Percentiles rank a stretch among this genome's conserved stretches.
Evolutionary conservation across 1,139 yeast species (phyloP).

Genomic region (Pichia sp.): DNA sequence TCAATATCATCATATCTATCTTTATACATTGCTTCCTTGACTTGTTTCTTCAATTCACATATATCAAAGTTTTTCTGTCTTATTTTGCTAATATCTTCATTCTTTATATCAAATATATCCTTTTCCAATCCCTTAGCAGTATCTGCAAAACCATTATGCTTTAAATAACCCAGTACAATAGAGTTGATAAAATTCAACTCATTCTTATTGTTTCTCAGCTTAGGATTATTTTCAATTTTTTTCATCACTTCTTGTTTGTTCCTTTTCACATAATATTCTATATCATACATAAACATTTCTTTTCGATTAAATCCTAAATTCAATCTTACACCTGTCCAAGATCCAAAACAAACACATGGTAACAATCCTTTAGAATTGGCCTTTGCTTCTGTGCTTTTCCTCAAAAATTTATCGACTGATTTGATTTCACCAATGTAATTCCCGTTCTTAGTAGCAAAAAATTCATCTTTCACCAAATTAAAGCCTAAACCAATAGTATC

Average conservation of each 20-base stretch:
- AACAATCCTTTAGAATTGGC: constrained; percentile 19
- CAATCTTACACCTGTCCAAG: constrained; percentile 46
- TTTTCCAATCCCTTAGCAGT: constrained; percentile 55
- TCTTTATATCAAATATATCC: constrained; percentile 32
- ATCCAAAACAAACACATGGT: constrained; percentile 46
- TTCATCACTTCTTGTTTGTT: constrained; percentile 26
- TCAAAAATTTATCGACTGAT: constrained; percentile 7
- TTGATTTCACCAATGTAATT: constrained; percentile 45
- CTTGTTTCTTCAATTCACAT: constrained; percentile 8
- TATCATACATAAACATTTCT: constrained; percentile 59
- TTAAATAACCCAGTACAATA: constrained; percentile 61
- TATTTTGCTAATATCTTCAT: neutral
- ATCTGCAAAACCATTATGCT: constrained; percentile 65
- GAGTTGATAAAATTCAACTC: constrained; percentile 41
- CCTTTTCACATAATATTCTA: constrained; percentile 52
- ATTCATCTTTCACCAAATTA: constrained; percentile 53
- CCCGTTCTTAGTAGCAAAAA: constrained; percentile 83
- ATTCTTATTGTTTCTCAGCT: constrained; percentile 25
- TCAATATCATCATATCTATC: constrained; percentile 18
- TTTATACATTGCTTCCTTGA: constrained; percentile 11
- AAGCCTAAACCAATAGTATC: constrained; percentile 85
- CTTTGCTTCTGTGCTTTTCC: constrained; percentile 10
- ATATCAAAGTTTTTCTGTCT: constrained; percentile 4
- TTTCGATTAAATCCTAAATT: constrained; percentile 58
- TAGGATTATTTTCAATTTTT: constrained; percentile 10